These are phyloP conservation scores for Picochlorum sp. DNA, from an alignment of 139 green algal species.

Conservation along the genomic window DNA sequence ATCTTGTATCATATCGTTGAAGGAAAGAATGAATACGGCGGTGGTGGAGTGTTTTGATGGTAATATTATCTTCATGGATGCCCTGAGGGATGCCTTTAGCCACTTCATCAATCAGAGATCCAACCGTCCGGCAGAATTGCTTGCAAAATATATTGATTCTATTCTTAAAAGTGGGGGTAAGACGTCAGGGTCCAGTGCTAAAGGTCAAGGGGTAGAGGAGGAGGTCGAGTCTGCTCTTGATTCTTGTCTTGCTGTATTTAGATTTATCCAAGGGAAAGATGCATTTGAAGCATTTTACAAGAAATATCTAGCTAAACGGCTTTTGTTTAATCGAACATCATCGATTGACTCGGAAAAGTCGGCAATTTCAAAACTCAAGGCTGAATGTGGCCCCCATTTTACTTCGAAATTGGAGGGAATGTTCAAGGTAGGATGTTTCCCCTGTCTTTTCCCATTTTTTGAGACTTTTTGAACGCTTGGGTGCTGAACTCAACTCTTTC, in stretches of 20 bases:
- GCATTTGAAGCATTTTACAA: conserved; percentile 99
- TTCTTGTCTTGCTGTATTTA: conserved; percentile 79
- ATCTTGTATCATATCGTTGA: conserved; percentile 68
- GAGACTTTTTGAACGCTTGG: background rate
- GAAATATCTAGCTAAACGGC: conserved; percentile 92
- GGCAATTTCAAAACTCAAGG: conserved; percentile 93
- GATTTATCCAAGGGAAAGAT: conserved; percentile 94
- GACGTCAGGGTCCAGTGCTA: background rate
- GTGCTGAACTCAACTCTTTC: background rate
- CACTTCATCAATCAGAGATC: conserved; percentile 84
- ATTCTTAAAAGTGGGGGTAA: conserved; percentile 69
- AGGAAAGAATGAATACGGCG: conserved; percentile 59
- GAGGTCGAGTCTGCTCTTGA: conserved; percentile 84
- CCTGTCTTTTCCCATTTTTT: too few species aligned
- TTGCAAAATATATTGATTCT: conserved; percentile 92
- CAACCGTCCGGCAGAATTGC: conserved; percentile 80
- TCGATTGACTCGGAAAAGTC: conserved; percentile 88
- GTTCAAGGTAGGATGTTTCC: too few species aligned
- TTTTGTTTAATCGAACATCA: conserved; percentile 75
- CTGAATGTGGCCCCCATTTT: conserved; percentile 92
- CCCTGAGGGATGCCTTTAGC: conserved; percentile 88
- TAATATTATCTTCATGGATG: conserved; percentile 54
- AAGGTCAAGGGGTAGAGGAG: conserved; percentile 42
- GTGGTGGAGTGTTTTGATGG: conserved; percentile 40
- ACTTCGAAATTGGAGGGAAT: conserved; percentile 98